Percentiles rank a stretch among this genome's conserved stretches.
These are phyloP conservation scores for Berkeleyomyces rouxiae DNA, from an alignment of 2,329 filamentous ascomycete genomes.

Conservation along the genomic window DNA sequence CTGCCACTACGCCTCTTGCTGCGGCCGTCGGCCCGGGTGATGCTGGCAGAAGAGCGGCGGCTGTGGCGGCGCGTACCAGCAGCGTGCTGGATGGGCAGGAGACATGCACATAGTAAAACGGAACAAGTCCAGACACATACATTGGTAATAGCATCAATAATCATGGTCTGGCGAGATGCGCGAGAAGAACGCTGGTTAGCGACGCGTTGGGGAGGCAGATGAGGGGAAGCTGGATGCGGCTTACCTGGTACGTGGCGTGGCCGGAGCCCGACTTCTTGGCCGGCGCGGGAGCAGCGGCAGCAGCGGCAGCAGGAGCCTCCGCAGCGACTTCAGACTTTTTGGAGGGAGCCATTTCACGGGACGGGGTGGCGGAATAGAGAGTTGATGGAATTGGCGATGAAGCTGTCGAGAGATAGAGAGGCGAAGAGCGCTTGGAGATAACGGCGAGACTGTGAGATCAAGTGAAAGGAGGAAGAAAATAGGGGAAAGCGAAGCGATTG, in stretches of 20 bases:
- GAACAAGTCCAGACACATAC: constrained; percentile 28
- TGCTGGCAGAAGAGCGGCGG: too few species aligned
- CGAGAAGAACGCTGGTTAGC: constrained; percentile 21
- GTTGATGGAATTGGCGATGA: not conserved
- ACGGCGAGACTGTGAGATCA: constrained; percentile 10
- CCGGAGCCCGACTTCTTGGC: constrained; percentile 33
- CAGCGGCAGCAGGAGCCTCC: constrained; percentile 18
- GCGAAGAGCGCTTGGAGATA: not conserved
- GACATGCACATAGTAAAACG: constrained; percentile 14
- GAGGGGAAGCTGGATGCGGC: constrained; percentile 18
- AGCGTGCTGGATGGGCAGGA: constrained; percentile 23
- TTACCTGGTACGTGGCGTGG: constrained; percentile 43
- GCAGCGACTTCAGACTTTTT: constrained; percentile 34
- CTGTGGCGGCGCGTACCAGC: too few species aligned
- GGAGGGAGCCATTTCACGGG: constrained; percentile 35
- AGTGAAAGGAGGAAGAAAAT: not conserved
- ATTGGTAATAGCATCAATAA: constrained; percentile 43
- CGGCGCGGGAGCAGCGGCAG: constrained; percentile 18
- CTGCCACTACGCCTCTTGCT: not conserved
- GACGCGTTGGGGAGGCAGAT: not conserved
- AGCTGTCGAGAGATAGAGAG: not conserved
- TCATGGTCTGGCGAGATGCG: constrained; percentile 37
- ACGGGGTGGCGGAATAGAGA: not conserved
- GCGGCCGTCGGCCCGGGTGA: not conserved
- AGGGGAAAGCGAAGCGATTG: not conserved